Evolutionary conservation across 1,284 basidiomycete genomes (phyloP).

Genomic region (Vanrija humicola): DNA sequence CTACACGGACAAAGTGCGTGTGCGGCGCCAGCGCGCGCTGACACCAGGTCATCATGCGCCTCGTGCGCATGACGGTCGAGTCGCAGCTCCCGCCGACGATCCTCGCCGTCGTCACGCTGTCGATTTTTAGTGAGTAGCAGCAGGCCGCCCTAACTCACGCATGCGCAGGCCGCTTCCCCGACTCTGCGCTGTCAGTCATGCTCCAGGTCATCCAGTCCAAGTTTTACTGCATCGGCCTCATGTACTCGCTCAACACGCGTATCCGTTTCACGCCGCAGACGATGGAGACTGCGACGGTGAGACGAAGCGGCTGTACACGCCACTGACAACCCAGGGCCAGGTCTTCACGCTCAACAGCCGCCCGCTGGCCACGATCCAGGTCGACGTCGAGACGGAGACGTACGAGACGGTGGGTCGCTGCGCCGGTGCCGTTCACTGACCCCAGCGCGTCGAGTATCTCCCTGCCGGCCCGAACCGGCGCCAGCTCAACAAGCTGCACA

Average conservation of each 20-base stretch:
- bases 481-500: not conserved
- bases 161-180: constrained; percentile 11
- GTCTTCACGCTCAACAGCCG: constrained; percentile 16
- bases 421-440: not conserved
- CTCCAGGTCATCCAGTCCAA: constrained; percentile 26
- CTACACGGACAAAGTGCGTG: constrained; percentile 25
- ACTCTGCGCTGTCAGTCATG: not conserved
- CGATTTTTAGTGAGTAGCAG: constrained; percentile 23
- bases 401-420: constrained; percentile 3
- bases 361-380: constrained; percentile 19
- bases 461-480: not conserved
- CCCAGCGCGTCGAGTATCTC: not conserved
- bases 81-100: constrained; percentile 30
- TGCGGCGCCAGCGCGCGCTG: no score
- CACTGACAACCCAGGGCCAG: constrained; percentile 2
- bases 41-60: constrained; percentile 20
- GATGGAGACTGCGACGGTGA: not conserved
- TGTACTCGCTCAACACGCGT: constrained; percentile 33
- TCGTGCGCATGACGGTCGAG: constrained; percentile 33
- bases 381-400: constrained; percentile 18
- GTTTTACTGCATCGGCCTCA: constrained; percentile 28
- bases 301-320: no score
- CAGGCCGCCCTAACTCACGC: no score
- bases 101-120: constrained; percentile 25
- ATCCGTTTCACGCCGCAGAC: constrained; percentile 2